phyloP scores from a whole-genome alignment of 202 grass and related monocot species.

The Dendrocalamus latiflorus region DNA sequence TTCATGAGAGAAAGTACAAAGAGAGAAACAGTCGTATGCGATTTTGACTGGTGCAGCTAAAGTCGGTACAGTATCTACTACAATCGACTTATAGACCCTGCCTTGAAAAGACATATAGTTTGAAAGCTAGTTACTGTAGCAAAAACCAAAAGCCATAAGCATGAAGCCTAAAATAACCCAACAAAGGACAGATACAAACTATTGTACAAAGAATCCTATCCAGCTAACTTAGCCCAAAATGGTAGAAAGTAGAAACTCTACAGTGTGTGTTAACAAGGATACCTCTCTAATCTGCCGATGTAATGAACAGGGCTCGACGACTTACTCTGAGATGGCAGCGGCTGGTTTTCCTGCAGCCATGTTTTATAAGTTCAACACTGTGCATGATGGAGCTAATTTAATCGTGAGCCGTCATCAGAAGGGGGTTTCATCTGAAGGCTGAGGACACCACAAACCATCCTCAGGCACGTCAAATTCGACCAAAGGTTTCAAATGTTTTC shows the following conservation, averaged over 20 bases:
- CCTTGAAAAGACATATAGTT: no score
- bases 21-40: no score
- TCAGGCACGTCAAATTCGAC: conserved; percentile 50
- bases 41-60: no score
- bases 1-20: no score
- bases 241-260: conserved; percentile 51
- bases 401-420: conserved; percentile 34
- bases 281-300: conserved; percentile 33
- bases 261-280: conserved; percentile 34
- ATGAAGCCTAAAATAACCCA: no score
- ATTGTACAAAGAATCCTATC: conserved; percentile 85
- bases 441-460: conserved; percentile 34
- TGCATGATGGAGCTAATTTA: conserved; percentile 6
- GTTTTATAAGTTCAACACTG: conserved; percentile 12
- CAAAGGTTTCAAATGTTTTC: conserved; percentile 53
- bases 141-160: no score
- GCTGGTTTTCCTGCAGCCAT: not conserved
- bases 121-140: no score
- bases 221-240: conserved; percentile 37
- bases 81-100: no score
- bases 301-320: conserved; percentile 40
- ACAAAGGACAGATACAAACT: conserved; percentile 37
- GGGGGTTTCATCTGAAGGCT: conserved; percentile 1
- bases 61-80: no score
- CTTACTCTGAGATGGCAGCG: not conserved